Conservation (phyloP, 2,329 filamentous ascomycete genomes). For the Colletotrichum horii region DNA sequence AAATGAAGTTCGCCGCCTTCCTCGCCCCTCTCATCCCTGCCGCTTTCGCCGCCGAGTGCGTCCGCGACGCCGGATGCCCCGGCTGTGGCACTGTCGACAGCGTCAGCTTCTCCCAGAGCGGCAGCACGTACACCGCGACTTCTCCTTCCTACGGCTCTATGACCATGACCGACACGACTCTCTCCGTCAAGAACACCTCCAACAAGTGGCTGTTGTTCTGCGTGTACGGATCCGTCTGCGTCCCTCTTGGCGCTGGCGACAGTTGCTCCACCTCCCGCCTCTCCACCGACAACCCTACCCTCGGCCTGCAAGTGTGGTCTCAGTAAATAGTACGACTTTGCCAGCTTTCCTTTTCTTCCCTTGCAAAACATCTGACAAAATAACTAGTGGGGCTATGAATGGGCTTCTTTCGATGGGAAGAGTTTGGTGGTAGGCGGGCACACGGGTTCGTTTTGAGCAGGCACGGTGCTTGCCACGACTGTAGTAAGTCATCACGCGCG, state of each 20-base stretch:
- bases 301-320: background rate
- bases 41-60: background rate
- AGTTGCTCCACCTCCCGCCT: background rate
- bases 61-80: background rate
- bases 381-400: background rate
- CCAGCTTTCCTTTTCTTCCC: background rate
- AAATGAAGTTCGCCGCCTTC: background rate
- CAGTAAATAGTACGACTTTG: background rate
- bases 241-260: background rate
- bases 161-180: background rate
- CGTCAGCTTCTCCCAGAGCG: background rate
- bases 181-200: constrained; percentile 5
- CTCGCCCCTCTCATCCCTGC: background rate
- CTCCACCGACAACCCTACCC: background rate
- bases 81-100: background rate
- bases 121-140: background rate
- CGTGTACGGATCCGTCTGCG: background rate
- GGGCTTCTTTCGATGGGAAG: background rate
- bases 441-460: background rate
- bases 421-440: background rate
- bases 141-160: background rate
- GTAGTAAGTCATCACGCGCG: background rate
- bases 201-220: constrained; percentile 3
- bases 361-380: background rate
- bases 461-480: background rate